Percentiles rank a stretch among this genome's conserved stretches.
These are phyloP conservation scores for Ceratocystis papillata DNA, from an alignment of 2,329 filamentous ascomycete species.

Conservation along the genomic window DNA sequence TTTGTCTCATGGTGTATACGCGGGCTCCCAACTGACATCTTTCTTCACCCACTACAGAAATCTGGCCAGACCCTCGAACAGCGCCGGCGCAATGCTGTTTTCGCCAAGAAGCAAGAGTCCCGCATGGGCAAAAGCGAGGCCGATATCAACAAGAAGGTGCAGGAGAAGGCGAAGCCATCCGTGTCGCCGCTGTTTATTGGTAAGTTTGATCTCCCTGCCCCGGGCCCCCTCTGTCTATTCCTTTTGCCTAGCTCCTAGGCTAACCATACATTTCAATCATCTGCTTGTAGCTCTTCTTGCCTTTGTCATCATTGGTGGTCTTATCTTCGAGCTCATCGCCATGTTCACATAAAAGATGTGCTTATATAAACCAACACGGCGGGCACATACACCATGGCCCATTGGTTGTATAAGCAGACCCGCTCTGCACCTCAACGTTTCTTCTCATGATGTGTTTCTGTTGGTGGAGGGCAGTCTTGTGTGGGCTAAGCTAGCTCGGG, in stretches of 20 bases:
- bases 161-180: slow-evolving; percentile 48
- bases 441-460: background rate
- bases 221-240: background rate
- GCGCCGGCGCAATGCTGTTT: slow-evolving; percentile 69
- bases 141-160: slow-evolving; percentile 49
- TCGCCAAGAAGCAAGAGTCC: slow-evolving; percentile 59
- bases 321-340: slow-evolving; percentile 47
- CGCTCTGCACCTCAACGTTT: background rate
- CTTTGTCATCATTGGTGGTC: slow-evolving; percentile 51
- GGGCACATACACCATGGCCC: too few species aligned
- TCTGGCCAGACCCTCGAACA: slow-evolving; percentile 64
- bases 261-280: background rate
- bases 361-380: background rate
- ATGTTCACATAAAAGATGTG: slow-evolving; percentile 16
- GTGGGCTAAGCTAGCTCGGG: background rate
- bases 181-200: slow-evolving; percentile 55
- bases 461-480: background rate
- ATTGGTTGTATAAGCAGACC: background rate
- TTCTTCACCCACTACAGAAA: slow-evolving; percentile 21
- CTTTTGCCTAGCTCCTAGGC: background rate
- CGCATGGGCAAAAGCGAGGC: slow-evolving; percentile 65
- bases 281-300: slow-evolving; percentile 40
- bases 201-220: slow-evolving; percentile 33
- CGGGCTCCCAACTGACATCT: slow-evolving; percentile 11
- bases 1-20: background rate